A percentile compares a stretch with the other conserved stretches of the same genome.
phyloP scores from a whole-genome alignment of 768 basidiomycete species.

The Thelephora ganbajun region DNA sequence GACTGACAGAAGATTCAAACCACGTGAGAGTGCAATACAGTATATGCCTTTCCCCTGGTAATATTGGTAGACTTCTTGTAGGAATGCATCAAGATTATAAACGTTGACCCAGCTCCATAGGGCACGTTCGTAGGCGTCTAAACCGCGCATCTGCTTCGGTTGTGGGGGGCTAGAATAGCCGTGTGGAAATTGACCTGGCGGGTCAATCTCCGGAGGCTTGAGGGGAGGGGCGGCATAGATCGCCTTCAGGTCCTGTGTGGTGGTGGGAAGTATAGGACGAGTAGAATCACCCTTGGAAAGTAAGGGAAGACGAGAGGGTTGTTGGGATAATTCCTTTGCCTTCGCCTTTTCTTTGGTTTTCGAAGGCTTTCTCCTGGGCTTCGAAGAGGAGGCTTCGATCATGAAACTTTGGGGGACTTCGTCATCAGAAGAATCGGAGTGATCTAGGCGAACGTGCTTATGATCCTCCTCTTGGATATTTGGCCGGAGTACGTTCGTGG shows the following conservation, averaged over 20 bases:
- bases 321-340: neutral
- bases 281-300: constrained; percentile 23
- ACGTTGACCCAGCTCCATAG: constrained; percentile 99
- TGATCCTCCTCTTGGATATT: constrained; percentile 60
- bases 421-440: constrained; percentile 58
- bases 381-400: constrained; percentile 42
- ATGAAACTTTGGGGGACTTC: constrained; percentile 81
- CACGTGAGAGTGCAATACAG: constrained; percentile 81
- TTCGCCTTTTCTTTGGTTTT: constrained; percentile 25
- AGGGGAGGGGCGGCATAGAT: constrained; percentile 35
- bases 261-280: constrained; percentile 27
- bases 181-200: constrained; percentile 17
- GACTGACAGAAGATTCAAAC: constrained; percentile 89
- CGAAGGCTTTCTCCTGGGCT: neutral
- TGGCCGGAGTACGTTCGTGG: constrained; percentile 47
- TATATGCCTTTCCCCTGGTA: constrained; percentile 96
- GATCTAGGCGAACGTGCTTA: constrained; percentile 20
- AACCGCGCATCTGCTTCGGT: constrained; percentile 43
- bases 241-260: constrained; percentile 16
- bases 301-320: constrained; percentile 1
- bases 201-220: constrained; percentile 49
- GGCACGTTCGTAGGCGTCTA: constrained; percentile 81
- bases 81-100: constrained; percentile 87
- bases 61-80: constrained; percentile 91
- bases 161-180: constrained; percentile 8